A percentile compares a stretch with the other conserved stretches of the same genome.
Conservation (phyloP, 805 yeast species). For the Ascoidea rubescens region DNA sequence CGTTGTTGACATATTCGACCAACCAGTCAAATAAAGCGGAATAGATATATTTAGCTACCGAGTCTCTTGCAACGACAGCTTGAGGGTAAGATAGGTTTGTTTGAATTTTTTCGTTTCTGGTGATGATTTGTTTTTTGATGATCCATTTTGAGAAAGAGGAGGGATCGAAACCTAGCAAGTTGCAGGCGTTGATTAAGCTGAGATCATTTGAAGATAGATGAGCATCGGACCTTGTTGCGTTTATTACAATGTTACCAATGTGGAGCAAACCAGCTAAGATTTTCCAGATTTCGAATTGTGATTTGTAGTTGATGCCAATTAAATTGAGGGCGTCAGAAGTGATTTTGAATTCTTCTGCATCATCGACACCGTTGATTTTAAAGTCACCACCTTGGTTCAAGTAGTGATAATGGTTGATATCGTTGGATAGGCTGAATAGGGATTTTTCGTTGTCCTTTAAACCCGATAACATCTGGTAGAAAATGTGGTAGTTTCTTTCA, state of each 20-base stretch:
- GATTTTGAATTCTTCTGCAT: slow-evolving; percentile 57
- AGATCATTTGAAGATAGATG: slow-evolving; percentile 78
- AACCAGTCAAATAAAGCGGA: slow-evolving; percentile 93
- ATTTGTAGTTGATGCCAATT: slow-evolving; percentile 53
- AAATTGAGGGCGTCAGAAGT: slow-evolving; percentile 67
- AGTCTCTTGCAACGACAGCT: slow-evolving; percentile 85
- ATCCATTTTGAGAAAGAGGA: slow-evolving; percentile 75
- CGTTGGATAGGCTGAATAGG: slow-evolving; percentile 38
- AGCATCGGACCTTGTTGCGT: slow-evolving; percentile 77
- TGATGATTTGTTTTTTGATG: slow-evolving; percentile 78
- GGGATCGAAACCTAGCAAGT: slow-evolving; percentile 71
- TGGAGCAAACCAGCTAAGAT: slow-evolving; percentile 81
- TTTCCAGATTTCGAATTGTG: slow-evolving; percentile 58
- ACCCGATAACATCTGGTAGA: slow-evolving; percentile 76
- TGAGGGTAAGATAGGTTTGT: slow-evolving; percentile 73
- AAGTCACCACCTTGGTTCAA: slow-evolving; percentile 79
- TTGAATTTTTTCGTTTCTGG: slow-evolving; percentile 85
- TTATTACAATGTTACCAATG: slow-evolving; percentile 82
- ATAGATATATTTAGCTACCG: slow-evolving; percentile 91
- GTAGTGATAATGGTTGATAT: slow-evolving; percentile 60
- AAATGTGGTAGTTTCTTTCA: slow-evolving; percentile 93
- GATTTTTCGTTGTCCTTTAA: slow-evolving; percentile 36
- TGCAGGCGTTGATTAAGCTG: slow-evolving; percentile 67
- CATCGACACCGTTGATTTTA: slow-evolving; percentile 66
- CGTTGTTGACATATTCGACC: slow-evolving; percentile 69